Evolutionary conservation across 139 green algal species (phyloP).

Genomic region (Chlorella sp.): DNA sequence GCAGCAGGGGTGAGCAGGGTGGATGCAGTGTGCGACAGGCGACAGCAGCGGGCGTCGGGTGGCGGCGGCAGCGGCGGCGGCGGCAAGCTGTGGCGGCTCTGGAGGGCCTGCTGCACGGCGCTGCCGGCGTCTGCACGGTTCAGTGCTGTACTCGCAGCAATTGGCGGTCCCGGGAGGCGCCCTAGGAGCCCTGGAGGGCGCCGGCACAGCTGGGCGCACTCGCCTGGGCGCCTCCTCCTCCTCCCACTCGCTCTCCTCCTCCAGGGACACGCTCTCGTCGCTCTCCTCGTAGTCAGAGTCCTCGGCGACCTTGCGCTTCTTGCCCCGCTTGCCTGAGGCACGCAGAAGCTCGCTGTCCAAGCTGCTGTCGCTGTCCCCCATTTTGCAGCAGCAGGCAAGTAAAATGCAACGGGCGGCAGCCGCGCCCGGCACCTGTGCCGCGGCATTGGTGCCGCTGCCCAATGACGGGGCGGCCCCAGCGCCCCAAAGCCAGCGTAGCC

Average conservation of each 20-base stretch:
- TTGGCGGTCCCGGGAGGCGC: too few relatives aligned
- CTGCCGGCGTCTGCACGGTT: not conserved
- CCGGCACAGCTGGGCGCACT: not conserved
- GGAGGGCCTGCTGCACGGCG: not conserved
- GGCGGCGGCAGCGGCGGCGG: not conserved
- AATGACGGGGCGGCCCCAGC: too few relatives aligned
- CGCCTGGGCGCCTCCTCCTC: not conserved
- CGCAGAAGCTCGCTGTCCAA: slow-evolving; percentile 33
- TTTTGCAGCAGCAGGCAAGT: too few relatives aligned
- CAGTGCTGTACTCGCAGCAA: not conserved
- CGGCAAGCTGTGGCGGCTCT: not conserved
- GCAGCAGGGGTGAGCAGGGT: too few relatives aligned
- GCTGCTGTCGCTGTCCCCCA: not conserved
- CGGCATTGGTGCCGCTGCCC: too few relatives aligned
- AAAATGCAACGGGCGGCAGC: too few relatives aligned
- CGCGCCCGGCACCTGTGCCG: too few relatives aligned
- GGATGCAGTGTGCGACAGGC: too few relatives aligned
- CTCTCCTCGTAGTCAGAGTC: slow-evolving; percentile 12
- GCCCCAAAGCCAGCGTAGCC: too few relatives aligned
- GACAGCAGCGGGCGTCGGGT: too few relatives aligned
- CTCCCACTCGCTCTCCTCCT: slow-evolving; percentile 38
- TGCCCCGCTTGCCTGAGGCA: not conserved
- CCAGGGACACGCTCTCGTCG: slow-evolving; percentile 37
- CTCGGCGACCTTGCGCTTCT: slow-evolving; percentile 35
- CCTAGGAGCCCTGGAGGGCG: not conserved